Conservation (phyloP, 352 stramenopile species). For the Globisporangium uncinulatum region DNA sequence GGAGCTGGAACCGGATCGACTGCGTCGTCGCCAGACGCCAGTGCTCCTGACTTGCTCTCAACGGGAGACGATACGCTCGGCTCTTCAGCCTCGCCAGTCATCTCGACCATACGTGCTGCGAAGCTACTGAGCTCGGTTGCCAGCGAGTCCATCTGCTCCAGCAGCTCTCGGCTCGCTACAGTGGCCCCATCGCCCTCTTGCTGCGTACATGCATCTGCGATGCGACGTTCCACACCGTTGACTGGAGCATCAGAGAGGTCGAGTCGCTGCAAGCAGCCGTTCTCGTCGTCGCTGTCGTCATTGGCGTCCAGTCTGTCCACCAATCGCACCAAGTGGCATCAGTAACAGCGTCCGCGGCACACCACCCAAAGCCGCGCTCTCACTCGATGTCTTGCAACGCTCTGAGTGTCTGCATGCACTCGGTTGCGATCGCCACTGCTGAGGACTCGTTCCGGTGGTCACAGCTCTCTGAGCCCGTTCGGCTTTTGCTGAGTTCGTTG, state of each 20-base stretch:
- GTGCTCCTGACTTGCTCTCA: not conserved
- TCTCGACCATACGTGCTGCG: slow-evolving; percentile 11
- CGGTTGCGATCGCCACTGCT: slow-evolving; percentile 1
- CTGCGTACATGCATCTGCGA: too few relatives aligned
- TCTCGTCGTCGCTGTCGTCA: too few relatives aligned
- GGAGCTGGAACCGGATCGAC: not conserved
- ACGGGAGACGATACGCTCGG: not conserved
- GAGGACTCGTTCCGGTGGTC: not conserved
- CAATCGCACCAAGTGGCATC: not conserved
- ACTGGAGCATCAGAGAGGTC: too few relatives aligned
- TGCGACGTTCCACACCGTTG: too few relatives aligned
- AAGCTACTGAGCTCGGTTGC: slow-evolving; percentile 20
- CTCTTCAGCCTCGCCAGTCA: not conserved
- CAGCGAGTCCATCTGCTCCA: slow-evolving; percentile 12
- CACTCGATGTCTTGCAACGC: slow-evolving; percentile 16
- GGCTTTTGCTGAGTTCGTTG: not conserved
- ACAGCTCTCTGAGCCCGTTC: not conserved
- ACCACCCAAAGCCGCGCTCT: not conserved
- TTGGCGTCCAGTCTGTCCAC: too few relatives aligned
- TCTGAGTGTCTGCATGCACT: slow-evolving; percentile 16
- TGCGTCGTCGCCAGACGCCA: not conserved
- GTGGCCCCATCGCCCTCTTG: not conserved
- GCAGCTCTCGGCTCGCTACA: slow-evolving; percentile 3
- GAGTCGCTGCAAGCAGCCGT: too few relatives aligned
- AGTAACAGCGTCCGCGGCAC: not conserved